Conservation (phyloP, 768 basidiomycete species). For the Pulveroboletus frians region DNA sequence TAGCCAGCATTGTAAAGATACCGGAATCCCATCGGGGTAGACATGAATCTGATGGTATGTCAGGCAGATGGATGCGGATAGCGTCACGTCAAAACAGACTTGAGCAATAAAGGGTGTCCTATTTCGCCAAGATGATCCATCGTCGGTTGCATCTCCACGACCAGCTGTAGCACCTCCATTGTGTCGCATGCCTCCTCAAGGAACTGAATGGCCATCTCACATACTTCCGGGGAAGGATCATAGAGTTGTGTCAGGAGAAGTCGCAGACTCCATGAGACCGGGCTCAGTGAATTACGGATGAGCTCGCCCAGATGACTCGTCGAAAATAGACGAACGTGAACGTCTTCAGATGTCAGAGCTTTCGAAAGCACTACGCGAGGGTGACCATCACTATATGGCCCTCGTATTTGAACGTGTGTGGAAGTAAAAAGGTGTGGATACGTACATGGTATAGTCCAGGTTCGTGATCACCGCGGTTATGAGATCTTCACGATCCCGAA, state of each 20-base stretch:
- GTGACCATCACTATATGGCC: constrained; percentile 77
- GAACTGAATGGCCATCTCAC: constrained; percentile 83
- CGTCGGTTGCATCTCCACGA: constrained; percentile 92
- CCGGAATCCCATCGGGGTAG: constrained; percentile 86
- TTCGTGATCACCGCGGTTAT: constrained; percentile 89
- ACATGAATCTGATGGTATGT: constrained; percentile 69
- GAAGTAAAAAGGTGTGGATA: constrained; percentile 5
- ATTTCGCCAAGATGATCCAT: constrained; percentile 94
- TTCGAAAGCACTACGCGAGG: constrained; percentile 90
- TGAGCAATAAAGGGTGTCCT: constrained; percentile 80
- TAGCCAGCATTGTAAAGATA: constrained; percentile 90
- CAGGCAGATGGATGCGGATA: not conserved
- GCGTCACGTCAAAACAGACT: constrained; percentile 44
- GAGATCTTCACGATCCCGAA: constrained; percentile 86
- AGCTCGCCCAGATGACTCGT: constrained; percentile 83
- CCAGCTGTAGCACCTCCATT: constrained; percentile 76
- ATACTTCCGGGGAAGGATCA: constrained; percentile 86
- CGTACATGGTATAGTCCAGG: constrained; percentile 85
- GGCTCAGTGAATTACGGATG: constrained; percentile 56
- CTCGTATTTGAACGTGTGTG: constrained; percentile 1
- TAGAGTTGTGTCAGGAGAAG: constrained; percentile 94
- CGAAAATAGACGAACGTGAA: constrained; percentile 82
- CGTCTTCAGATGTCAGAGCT: constrained; percentile 89
- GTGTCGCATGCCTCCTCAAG: constrained; percentile 88
- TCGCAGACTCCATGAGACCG: constrained; percentile 84